Conservation (phyloP, 208 protist genomes). For the Novymonas esmeraldas region DNA sequence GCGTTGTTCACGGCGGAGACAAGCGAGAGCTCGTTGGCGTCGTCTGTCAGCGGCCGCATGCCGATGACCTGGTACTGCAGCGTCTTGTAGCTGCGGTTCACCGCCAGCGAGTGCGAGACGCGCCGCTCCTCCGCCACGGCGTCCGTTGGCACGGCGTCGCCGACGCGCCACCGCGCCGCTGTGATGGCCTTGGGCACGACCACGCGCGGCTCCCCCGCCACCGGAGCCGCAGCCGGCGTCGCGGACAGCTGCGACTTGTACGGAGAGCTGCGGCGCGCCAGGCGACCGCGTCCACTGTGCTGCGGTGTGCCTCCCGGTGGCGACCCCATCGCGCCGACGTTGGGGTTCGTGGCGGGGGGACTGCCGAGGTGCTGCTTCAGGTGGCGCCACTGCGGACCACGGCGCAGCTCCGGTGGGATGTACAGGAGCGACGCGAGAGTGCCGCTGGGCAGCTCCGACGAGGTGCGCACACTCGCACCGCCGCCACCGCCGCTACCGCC, state of each 20-base stretch:
- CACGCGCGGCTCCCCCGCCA: too few species aligned
- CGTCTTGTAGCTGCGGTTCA: constrained; percentile 8
- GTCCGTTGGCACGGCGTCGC: not conserved
- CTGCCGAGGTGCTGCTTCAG: constrained; percentile 26
- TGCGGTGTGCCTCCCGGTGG: not conserved
- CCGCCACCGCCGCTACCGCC: not conserved
- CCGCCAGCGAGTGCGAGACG: not conserved
- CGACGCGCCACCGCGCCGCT: not conserved
- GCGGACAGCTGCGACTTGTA: not conserved
- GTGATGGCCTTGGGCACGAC: not conserved
- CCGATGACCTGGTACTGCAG: constrained; percentile 1
- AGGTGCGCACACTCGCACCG: not conserved
- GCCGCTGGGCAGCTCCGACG: constrained; percentile 7
- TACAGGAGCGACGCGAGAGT: constrained; percentile 31
- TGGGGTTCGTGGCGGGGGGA: constrained; percentile 6
- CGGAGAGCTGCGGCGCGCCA: not conserved
- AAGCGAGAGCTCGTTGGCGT: constrained; percentile 4
- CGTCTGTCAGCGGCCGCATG: not conserved
- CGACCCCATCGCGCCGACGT: not conserved
- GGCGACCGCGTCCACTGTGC: not conserved
- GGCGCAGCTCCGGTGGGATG: constrained; percentile 28
- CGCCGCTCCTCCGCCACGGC: not conserved
- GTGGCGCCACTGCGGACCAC: constrained; percentile 32
- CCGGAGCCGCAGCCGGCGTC: not conserved
- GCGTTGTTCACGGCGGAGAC: constrained; percentile 7